Evolutionary conservation across 352 stramenopile genomes (phyloP).

Genomic region (Phytophthora sojae): DNA sequence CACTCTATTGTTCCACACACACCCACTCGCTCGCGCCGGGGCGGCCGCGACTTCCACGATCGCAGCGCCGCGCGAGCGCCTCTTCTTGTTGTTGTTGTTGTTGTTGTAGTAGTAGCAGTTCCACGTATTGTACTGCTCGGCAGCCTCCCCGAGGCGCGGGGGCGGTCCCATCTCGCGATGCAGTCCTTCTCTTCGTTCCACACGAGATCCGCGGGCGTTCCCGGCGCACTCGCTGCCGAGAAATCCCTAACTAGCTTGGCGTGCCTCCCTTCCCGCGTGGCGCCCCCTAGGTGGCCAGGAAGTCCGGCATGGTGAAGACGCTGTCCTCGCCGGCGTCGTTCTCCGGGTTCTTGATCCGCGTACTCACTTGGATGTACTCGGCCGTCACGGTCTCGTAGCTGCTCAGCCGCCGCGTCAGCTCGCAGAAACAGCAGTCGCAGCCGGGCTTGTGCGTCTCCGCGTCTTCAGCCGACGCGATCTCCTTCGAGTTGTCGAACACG

Average conservation of each 20-base stretch:
- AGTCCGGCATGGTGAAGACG: constrained; percentile 62
- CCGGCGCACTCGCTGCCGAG: constrained; percentile 38
- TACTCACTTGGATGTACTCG: constrained; percentile 68
- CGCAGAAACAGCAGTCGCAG: constrained; percentile 67
- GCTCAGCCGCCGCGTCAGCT: constrained; percentile 54
- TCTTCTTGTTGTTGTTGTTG: constrained; percentile 38
- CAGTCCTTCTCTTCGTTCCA: constrained; percentile 52
- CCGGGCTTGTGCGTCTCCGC: constrained; percentile 43
- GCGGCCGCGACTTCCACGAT: constrained; percentile 39
- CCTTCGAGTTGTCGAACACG: constrained; percentile 62
- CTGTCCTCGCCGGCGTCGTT: constrained; percentile 53
- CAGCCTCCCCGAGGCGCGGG: constrained; percentile 27
- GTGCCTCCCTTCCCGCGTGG: constrained; percentile 9
- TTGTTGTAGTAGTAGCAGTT: constrained; percentile 39
- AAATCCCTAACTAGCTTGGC: constrained; percentile 52
- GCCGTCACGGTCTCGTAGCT: constrained; percentile 67
- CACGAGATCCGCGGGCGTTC: constrained; percentile 41
- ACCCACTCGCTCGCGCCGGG: constrained; percentile 31
- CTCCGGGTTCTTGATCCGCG: constrained; percentile 56
- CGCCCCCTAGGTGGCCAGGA: constrained; percentile 47
- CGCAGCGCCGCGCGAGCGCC: constrained; percentile 34
- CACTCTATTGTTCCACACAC: constrained; percentile 50
- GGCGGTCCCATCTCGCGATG: constrained; percentile 38
- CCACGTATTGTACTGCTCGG: constrained; percentile 57
- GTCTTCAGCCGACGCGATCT: constrained; percentile 48